Conservation (phyloP, 345 rosid genomes). For the Salix suchowensis region DNA sequence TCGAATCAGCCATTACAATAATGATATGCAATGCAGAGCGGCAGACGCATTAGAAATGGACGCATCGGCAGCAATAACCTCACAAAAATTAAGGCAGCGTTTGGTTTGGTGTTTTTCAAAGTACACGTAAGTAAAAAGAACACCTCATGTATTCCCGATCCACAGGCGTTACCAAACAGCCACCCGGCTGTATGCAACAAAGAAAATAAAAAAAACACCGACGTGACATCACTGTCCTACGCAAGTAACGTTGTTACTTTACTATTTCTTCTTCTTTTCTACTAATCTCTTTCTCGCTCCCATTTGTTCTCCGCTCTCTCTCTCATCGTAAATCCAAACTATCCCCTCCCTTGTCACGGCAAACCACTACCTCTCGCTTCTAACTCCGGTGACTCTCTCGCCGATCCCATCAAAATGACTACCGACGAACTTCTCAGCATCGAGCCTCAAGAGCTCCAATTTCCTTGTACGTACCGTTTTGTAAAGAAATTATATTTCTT, state of each 20-base stretch:
- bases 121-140: not conserved
- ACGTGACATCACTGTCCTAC: slow-evolving; percentile 26
- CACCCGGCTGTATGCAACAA: not conserved
- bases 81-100: too few species aligned
- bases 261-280: not conserved
- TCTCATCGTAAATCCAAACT: not conserved
- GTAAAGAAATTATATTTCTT: not conserved
- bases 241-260: not conserved
- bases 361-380: not conserved
- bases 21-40: too few species aligned
- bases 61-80: too few species aligned
- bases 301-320: not conserved
- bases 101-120: too few species aligned
- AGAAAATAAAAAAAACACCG: not conserved
- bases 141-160: not conserved
- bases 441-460: slow-evolving; percentile 76
- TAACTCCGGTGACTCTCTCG: slow-evolving; percentile 8
- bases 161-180: not conserved
- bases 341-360: not conserved
- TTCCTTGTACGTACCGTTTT: slow-evolving; percentile 42
- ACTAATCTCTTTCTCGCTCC: slow-evolving; percentile 4
- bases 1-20: too few species aligned
- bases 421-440: slow-evolving; percentile 57
- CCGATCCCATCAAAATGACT: slow-evolving; percentile 43
- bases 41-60: too few species aligned